Evolutionary conservation across 1,139 yeast species (phyloP).

Genomic region (Zygosaccharomyces sapae): DNA sequence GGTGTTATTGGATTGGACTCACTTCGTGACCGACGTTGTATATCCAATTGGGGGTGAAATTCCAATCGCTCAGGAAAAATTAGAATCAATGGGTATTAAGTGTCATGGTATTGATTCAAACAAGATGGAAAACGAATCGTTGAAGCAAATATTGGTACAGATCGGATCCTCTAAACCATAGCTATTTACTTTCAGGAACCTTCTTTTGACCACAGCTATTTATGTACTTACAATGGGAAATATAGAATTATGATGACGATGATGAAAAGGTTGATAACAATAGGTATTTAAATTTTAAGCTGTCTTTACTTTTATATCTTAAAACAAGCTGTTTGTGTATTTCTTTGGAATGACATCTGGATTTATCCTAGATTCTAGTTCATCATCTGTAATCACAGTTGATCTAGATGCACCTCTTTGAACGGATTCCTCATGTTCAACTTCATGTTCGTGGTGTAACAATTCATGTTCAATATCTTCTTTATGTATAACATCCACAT

Average conservation of each 20-base stretch:
- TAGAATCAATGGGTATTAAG: constrained; percentile 43
- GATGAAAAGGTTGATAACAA: neutral
- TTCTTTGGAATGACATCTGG: constrained; percentile 38
- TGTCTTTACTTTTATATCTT: constrained; percentile 5
- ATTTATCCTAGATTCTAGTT: constrained; percentile 38
- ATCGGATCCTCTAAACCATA: constrained; percentile 7
- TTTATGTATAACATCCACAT: constrained; percentile 70
- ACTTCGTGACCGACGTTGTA: constrained; percentile 54
- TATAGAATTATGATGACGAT: neutral
- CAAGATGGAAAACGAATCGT: constrained; percentile 36
- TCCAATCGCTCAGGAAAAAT: constrained; percentile 41
- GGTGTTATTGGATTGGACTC: constrained; percentile 34
- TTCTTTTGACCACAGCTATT: neutral
- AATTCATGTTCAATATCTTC: constrained; percentile 89
- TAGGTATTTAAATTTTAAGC: constrained; percentile 1
- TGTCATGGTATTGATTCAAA: constrained; percentile 45
- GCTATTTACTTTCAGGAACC: neutral
- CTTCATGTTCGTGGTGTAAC: constrained; percentile 81
- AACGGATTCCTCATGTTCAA: constrained; percentile 64
- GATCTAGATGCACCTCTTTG: constrained; percentile 42
- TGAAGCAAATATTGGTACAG: constrained; percentile 38
- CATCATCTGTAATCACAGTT: constrained; percentile 40
- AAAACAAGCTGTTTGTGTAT: constrained; percentile 34
- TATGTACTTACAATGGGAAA: neutral
- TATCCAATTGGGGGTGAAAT: constrained; percentile 48